Conservation (phyloP, 2,329 filamentous ascomycete species). For the Fusarium nodosum region DNA sequence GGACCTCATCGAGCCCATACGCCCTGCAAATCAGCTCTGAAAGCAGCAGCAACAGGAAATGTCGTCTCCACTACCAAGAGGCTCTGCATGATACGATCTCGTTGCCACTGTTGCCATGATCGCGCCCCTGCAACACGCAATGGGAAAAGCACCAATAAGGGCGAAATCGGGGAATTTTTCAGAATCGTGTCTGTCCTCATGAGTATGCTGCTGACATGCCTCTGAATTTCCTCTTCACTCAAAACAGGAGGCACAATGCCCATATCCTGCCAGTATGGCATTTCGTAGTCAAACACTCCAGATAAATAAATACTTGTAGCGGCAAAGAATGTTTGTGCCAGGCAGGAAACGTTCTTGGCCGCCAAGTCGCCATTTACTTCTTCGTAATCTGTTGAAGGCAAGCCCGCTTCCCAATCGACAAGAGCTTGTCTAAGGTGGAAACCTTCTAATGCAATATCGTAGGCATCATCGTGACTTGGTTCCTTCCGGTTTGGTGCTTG, state of each 20-base stretch:
- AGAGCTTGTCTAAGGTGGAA: conserved; percentile 41
- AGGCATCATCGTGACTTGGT: background rate
- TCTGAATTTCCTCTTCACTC: conserved; percentile 36
- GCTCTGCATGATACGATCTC: conserved; percentile 37
- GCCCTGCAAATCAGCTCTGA: conserved; percentile 38
- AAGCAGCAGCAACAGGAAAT: conserved; percentile 49
- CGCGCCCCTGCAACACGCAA: conserved; percentile 54
- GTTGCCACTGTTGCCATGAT: conserved; percentile 44
- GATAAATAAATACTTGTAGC: conserved; percentile 57
- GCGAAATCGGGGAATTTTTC: conserved; percentile 44
- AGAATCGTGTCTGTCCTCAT: conserved; percentile 34
- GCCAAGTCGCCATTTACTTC: rapidly evolving
- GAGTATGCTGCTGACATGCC: conserved; percentile 49
- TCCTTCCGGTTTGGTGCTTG: rapidly evolving
- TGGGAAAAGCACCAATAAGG: conserved; percentile 54
- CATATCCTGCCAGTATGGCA: conserved; percentile 48
- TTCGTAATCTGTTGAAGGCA: rapidly evolving
- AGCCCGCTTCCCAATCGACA: conserved; percentile 11
- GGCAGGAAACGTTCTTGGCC: conserved; percentile 30
- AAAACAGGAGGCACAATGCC: conserved; percentile 46
- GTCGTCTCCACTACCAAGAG: conserved; percentile 38
- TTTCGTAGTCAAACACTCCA: conserved; percentile 55
- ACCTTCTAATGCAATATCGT: conserved; percentile 37
- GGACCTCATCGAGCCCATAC: conserved; percentile 36
- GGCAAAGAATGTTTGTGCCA: conserved; percentile 49